Base-by-base conservation (phyloP, 306 rosid genomes). In the Vigna trinervia region DNA sequence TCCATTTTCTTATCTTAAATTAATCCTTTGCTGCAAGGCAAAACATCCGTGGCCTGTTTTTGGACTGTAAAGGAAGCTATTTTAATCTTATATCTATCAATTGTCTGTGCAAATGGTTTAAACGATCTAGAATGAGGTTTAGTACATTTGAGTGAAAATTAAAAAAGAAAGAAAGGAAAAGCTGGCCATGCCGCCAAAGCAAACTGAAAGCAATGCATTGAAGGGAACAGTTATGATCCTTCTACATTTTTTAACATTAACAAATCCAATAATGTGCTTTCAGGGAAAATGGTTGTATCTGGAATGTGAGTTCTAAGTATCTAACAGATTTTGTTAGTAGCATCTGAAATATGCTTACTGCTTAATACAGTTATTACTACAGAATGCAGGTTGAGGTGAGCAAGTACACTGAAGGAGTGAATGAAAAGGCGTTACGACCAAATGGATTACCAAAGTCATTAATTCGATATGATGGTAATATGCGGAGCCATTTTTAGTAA, bases 351-450 rank as follows among this genome's bases (percentile, higher is more conserved):
- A 36, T 65, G 47, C 53, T 75, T 45, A 45, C 34, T 45, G 39
- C 20, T 43, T 81, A 71, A 75, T 77, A 51, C 22, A 63, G 43
- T 68, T 85, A 47, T 76, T 70, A 73, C 67, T 84, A 39, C 93
- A 95, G 98, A 90, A 95, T 95, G 98, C 98, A 95, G 90, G 98
- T 95, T 80, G 97, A 95, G 86, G 96, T 95, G 53, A 89, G 96
- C 85, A 95, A 90, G 83, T 88, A 82, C 91, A 86, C 99, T 46
- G 99, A 95, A 88, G 99, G 97, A 32, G 83, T 90, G 66, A 86
- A 81, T 76, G 97, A 91, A 50, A 89, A 86, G 84, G 90, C 53
- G 46, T 78, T 88, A 45, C 85, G 90, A 81, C 95, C 93, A 75
- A 95, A 92, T 76, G 97, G 93, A 60, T 80, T 95, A 77, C 87